Conservation (phyloP, 2,329 filamentous ascomycete genomes). For the Akanthomyces lecanii region DNA sequence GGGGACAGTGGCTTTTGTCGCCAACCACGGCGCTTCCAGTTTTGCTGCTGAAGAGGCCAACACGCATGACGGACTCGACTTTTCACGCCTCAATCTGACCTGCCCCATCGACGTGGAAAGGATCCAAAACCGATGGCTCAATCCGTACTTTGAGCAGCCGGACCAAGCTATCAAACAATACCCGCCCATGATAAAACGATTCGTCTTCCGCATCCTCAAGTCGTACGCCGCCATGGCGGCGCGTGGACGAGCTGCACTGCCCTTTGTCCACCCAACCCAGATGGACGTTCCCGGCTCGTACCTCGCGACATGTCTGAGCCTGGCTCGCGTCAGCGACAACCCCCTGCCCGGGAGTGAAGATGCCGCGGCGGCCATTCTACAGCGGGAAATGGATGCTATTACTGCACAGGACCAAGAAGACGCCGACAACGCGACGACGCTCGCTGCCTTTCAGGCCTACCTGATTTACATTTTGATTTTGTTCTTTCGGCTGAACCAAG, state of each 20-base stretch:
- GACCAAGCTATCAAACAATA: constrained; percentile 8
- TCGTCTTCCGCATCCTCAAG: constrained; percentile 8
- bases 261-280: constrained; percentile 2
- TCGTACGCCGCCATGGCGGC: constrained; percentile 14
- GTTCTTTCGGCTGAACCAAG: constrained; percentile 36
- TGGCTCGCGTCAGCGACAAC: constrained; percentile 5
- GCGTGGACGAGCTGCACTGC: background rate
- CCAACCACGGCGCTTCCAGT: background rate
- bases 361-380: background rate
- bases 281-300: background rate
- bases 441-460: constrained; percentile 49
- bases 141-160: background rate
- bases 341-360: background rate
- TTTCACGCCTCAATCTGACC: background rate
- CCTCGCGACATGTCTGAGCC: constrained; percentile 8
- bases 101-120: constrained; percentile 11
- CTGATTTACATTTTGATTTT: constrained; percentile 48
- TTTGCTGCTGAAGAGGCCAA: background rate
- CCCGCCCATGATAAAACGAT: constrained; percentile 1
- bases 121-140: constrained; percentile 12
- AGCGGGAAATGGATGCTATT: constrained; percentile 9
- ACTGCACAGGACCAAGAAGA: background rate
- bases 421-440: constrained; percentile 16
- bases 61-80: background rate
- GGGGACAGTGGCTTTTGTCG: too few relatives aligned